phyloP scores from a whole-genome alignment of 176 grass and related monocot genomes.

The Bromus sterilis region DNA sequence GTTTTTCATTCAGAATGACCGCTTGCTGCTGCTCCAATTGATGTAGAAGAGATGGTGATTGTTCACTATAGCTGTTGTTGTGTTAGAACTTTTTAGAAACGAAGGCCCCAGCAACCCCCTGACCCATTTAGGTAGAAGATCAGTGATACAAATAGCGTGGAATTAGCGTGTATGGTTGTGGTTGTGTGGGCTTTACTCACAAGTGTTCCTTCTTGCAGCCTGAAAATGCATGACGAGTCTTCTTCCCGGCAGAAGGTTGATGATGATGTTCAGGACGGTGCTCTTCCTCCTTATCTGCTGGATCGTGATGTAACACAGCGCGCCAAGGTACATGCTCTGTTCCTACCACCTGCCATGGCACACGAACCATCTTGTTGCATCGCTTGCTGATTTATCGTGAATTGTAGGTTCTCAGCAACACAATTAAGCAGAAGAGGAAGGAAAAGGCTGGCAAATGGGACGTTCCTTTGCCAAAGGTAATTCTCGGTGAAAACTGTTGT shows the following conservation, averaged over 20 bases:
- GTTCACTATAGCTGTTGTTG: neutral
- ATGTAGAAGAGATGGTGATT: neutral
- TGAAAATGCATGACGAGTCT: conserved; percentile 93
- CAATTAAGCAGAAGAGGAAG: conserved; percentile 86
- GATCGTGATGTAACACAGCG: conserved; percentile 73
- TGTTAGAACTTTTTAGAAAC: neutral
- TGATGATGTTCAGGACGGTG: conserved; percentile 67
- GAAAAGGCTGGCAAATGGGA: conserved; percentile 94
- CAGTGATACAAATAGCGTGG: neutral
- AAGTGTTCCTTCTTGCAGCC: conserved; percentile 18
- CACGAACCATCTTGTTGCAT: neutral
- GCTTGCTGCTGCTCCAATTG: neutral
- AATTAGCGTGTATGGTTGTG: neutral
- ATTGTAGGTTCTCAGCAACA: conserved; percentile 79
- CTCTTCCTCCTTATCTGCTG: conserved; percentile 71
- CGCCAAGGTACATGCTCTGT: conserved; percentile 52
- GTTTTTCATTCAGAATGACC: neutral
- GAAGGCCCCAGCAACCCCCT: neutral
- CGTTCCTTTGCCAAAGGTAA: conserved; percentile 83
- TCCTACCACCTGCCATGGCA: neutral
- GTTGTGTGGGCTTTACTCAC: neutral
- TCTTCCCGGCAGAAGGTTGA: conserved; percentile 65
- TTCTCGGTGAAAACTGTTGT: neutral
- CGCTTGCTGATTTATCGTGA: neutral
- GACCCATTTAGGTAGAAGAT: neutral